Evolutionary conservation across 176 grass and related monocot species (phyloP).

Genomic region (Oropetium thomaeum): DNA sequence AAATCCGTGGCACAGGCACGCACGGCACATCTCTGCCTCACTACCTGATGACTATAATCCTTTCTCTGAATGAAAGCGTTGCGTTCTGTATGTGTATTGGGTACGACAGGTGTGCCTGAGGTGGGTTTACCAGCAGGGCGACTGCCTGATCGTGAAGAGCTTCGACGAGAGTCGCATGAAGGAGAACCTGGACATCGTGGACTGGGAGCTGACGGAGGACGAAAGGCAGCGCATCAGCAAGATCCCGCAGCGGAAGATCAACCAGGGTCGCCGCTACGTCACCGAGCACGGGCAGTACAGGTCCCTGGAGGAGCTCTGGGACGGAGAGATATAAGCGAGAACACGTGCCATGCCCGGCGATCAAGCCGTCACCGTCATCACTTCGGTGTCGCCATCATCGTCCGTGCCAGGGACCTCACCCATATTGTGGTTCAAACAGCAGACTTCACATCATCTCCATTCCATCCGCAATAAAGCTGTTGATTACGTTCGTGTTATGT

Average conservation of each 20-base stretch:
- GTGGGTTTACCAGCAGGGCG: slow-evolving; percentile 70
- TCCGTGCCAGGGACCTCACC: too few species aligned
- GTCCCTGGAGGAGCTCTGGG: slow-evolving; percentile 61
- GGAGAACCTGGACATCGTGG: slow-evolving; percentile 61
- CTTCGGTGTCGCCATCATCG: too few species aligned
- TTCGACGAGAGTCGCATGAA: slow-evolving; percentile 52
- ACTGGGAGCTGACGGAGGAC: slow-evolving; percentile 60
- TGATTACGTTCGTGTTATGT: not conserved
- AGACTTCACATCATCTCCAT: not conserved
- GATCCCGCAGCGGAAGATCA: slow-evolving; percentile 51
- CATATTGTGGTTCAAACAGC: not conserved
- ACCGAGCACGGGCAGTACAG: slow-evolving; percentile 39
- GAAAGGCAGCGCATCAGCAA: slow-evolving; percentile 34
- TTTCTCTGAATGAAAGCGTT: not conserved
- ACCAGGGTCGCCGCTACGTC: slow-evolving; percentile 37
- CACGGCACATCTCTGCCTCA: not conserved
- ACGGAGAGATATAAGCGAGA: slow-evolving; percentile 51
- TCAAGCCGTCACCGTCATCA: not conserved
- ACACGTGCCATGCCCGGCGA: not conserved
- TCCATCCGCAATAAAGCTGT: not conserved
- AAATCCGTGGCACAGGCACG: slow-evolving; percentile 57
- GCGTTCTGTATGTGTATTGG: not conserved
- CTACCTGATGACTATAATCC: too few species aligned
- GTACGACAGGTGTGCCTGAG: slow-evolving; percentile 50
- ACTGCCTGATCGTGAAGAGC: slow-evolving; percentile 66